Percentiles rank a stretch among this genome's conserved stretches.
Conservation (phyloP, 805 yeast species). For the Suhomyces tanzawaensis region DNA sequence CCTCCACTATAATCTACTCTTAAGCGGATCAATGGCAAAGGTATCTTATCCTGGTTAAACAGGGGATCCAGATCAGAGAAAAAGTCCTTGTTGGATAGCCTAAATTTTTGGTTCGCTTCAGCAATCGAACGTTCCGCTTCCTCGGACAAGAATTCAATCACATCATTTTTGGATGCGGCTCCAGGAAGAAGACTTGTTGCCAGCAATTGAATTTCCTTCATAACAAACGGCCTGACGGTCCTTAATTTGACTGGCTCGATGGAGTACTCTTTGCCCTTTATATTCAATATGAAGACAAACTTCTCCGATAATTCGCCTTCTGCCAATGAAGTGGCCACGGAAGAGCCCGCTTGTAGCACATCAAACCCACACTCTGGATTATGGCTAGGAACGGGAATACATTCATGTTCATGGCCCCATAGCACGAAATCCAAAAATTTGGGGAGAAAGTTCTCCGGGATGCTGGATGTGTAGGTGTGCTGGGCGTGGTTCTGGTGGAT, state of each 20-base stretch:
- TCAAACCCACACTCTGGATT: slow-evolving; percentile 65
- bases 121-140: slow-evolving; percentile 68
- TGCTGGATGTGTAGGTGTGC: slow-evolving; percentile 73
- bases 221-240: slow-evolving; percentile 78
- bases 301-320: slow-evolving; percentile 82
- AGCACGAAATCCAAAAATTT: slow-evolving; percentile 75
- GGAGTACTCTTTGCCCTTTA: slow-evolving; percentile 55
- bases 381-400: slow-evolving; percentile 65
- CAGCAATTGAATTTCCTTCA: slow-evolving; percentile 60
- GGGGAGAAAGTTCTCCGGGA: slow-evolving; percentile 86
- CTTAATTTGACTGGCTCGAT: slow-evolving; percentile 61
- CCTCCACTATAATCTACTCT: slow-evolving; percentile 89
- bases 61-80: slow-evolving; percentile 18
- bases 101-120: slow-evolving; percentile 54
- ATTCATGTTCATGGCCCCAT: slow-evolving; percentile 99
- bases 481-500: slow-evolving; percentile 90
- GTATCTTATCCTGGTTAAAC: slow-evolving; percentile 28
- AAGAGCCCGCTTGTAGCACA: slow-evolving; percentile 89
- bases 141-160: slow-evolving; percentile 55
- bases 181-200: slow-evolving; percentile 58
- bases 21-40: slow-evolving; percentile 77
- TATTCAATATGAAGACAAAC: slow-evolving; percentile 66
- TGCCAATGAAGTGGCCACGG: slow-evolving; percentile 85
- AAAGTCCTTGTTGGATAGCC: slow-evolving; percentile 27
- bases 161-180: slow-evolving; percentile 55